A percentile compares a stretch with the other conserved stretches of the same genome.
Conservation (phyloP, 2,329 filamentous ascomycete genomes). For the Lachnellula arida region DNA sequence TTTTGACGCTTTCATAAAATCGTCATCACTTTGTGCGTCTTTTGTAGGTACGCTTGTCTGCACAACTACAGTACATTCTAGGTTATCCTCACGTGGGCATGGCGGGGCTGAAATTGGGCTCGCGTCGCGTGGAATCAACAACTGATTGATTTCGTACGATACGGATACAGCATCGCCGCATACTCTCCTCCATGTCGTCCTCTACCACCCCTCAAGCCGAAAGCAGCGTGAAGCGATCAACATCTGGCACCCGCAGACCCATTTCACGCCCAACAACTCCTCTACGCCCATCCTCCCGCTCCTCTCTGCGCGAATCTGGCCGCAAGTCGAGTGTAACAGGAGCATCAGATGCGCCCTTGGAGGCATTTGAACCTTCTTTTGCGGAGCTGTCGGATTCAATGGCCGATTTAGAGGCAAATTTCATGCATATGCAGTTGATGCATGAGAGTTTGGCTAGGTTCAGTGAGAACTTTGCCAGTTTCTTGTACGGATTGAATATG, state of each 20-base stretch:
- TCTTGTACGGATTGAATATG: conserved; percentile 96
- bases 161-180: neutral
- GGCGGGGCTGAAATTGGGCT: neutral
- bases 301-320: conserved; percentile 72
- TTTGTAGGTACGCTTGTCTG: neutral
- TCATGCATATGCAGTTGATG: conserved; percentile 96
- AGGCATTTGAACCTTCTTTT: conserved; percentile 82
- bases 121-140: neutral
- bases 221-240: conserved; percentile 27
- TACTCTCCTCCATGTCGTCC: conserved; percentile 18
- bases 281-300: conserved; percentile 82
- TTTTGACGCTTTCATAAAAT: neutral
- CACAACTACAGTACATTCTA: neutral
- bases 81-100: neutral
- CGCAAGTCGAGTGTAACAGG: conserved; percentile 45
- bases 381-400: conserved; percentile 90
- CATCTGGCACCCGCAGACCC: conserved; percentile 24
- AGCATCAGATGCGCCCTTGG: conserved; percentile 63
- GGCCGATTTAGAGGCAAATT: conserved; percentile 93
- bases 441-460: conserved; percentile 91
- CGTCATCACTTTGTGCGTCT: neutral
- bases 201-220: conserved; percentile 27
- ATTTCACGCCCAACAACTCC: conserved; percentile 74
- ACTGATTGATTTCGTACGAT: neutral
- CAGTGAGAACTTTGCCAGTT: conserved; percentile 92